Evolutionary conservation across 371 early-diverging fungal species (phyloP).

Genomic region (Mucor ambiguus): DNA sequence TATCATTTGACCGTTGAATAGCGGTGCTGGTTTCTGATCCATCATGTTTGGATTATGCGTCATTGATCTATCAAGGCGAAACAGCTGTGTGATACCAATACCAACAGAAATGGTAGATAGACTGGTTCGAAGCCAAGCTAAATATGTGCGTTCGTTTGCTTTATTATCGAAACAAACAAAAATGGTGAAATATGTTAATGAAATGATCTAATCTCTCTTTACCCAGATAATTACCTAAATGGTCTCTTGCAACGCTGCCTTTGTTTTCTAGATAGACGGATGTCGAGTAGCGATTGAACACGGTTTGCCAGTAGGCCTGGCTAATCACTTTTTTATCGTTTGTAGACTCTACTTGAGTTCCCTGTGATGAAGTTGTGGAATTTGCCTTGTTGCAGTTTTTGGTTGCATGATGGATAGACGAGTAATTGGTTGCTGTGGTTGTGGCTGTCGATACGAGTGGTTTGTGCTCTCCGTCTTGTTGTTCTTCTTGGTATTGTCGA

Average conservation of each 20-base stretch:
- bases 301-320: constrained; percentile 4
- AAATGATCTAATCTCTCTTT: background rate
- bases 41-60: constrained; percentile 18
- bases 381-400: background rate
- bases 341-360: background rate
- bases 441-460: background rate
- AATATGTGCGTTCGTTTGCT: constrained; percentile 83
- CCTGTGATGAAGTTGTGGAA: background rate
- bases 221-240: constrained; percentile 52
- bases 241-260: constrained; percentile 80
- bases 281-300: constrained; percentile 20
- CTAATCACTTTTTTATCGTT: background rate
- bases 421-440: background rate
- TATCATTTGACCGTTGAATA: constrained; percentile 41
- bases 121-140: constrained; percentile 81
- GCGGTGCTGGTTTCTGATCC: constrained; percentile 4
- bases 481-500: background rate
- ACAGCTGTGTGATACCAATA: constrained; percentile 76
- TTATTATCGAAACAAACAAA: constrained; percentile 8
- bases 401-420: background rate
- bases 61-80: constrained; percentile 52
- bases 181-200: constrained; percentile 9
- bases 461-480: background rate
- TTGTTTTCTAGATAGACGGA: constrained; percentile 69
- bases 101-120: constrained; percentile 78